Percentiles rank a stretch among this genome's conserved stretches.
These are phyloP conservation scores for Haplosporangium gracile DNA, from an alignment of 192 early-diverging fungal genomes.

Conservation along the genomic window DNA sequence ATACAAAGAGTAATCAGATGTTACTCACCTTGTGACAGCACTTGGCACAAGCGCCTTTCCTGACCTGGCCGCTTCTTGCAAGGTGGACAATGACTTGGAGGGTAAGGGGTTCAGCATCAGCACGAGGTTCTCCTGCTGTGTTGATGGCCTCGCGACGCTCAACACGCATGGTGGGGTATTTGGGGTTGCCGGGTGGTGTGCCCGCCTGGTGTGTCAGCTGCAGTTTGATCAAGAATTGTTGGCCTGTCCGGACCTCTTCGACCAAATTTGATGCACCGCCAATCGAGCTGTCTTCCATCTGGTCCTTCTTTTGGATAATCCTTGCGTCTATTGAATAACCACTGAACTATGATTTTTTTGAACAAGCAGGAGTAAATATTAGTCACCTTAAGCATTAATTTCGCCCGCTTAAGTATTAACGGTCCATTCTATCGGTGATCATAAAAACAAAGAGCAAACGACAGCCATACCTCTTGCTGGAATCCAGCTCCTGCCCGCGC, in stretches of 20 bases:
- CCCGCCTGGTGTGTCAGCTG: conserved; percentile 22
- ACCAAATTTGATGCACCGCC: conserved; percentile 18
- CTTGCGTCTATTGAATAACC: conserved; percentile 40
- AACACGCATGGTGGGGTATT: conserved; percentile 47
- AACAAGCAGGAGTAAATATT: neutral
- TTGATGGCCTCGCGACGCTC: conserved; percentile 52
- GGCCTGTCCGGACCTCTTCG: conserved; percentile 45
- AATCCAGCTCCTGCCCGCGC: neutral
- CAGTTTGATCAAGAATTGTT: conserved; percentile 50
- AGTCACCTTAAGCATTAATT: neutral
- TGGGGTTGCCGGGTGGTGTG: neutral
- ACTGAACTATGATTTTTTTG: neutral
- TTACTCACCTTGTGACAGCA: conserved; percentile 52
- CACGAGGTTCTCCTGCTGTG: conserved; percentile 47
- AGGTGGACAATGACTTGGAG: conserved; percentile 50
- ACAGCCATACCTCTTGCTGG: neutral
- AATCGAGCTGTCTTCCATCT: conserved; percentile 32
- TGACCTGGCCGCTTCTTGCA: conserved; percentile 35
- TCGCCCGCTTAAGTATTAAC: neutral
- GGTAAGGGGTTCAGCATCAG: conserved; percentile 36
- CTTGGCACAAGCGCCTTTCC: conserved; percentile 50
- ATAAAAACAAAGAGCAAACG: neutral
- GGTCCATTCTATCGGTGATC: neutral
- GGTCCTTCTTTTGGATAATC: conserved; percentile 56
- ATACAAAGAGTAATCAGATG: neutral